These are phyloP conservation scores for Volvox africanus DNA, from an alignment of 139 green algal species.

Conservation along the genomic window DNA sequence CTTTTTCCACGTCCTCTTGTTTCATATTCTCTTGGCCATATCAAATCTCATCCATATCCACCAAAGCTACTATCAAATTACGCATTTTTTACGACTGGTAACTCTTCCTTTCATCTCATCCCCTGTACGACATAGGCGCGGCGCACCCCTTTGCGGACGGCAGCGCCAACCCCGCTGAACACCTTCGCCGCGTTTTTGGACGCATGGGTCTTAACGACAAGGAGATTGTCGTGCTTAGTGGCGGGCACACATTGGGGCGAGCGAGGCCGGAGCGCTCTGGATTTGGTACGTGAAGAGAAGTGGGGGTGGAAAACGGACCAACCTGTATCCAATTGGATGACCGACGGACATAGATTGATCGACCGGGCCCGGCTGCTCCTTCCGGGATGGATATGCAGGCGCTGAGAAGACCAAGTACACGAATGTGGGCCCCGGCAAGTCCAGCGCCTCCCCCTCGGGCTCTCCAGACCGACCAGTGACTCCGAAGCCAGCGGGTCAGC, in stretches of 20 bases:
- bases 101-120: no score
- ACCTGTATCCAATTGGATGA: no score
- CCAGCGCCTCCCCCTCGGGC: conserved; percentile 56
- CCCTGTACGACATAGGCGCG: conserved; percentile 18
- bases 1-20: no score
- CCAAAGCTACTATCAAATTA: no score
- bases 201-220: conserved; percentile 89
- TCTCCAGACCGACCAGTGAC: conserved; percentile 13
- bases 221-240: conserved; percentile 90
- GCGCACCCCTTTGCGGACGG: conserved; percentile 72
- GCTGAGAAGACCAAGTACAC: conserved; percentile 89
- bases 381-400: conserved; percentile 37
- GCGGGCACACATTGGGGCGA: conserved; percentile 84
- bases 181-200: conserved; percentile 89
- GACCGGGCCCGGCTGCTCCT: no score
- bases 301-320: background rate
- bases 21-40: no score
- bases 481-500: conserved; percentile 3
- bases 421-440: conserved; percentile 80
- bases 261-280: conserved; percentile 82
- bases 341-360: no score
- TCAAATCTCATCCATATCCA: no score
- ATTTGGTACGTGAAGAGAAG: conserved; percentile 58
- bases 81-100: no score
- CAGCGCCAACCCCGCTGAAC: conserved; percentile 56